Percentiles rank a stretch among this genome's conserved stretches.
These are phyloP conservation scores for Saitozyma podzolica DNA, from an alignment of 768 basidiomycete species.

Conservation along the genomic window DNA sequence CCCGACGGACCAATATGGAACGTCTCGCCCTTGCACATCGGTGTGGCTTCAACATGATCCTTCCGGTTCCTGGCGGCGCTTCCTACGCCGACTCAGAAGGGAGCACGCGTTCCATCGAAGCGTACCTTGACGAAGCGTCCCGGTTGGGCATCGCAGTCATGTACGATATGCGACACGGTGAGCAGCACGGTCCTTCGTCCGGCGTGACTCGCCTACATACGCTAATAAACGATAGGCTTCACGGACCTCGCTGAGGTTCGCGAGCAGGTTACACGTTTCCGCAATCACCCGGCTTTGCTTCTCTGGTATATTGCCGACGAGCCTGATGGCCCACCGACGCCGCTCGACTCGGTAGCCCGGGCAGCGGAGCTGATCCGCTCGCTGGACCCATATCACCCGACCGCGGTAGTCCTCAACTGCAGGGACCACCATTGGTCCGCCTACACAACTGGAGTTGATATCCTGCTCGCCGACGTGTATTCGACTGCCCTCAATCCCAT, in stretches of 20 bases:
- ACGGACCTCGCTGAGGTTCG: conserved; percentile 65
- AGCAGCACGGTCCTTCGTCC: conserved; percentile 1
- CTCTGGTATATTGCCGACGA: conserved; percentile 69
- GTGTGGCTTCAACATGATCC: conserved; percentile 60
- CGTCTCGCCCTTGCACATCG: conserved; percentile 14
- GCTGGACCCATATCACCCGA: conserved; percentile 62
- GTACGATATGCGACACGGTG: conserved; percentile 67
- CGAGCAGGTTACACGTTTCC: conserved; percentile 69
- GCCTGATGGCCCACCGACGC: conserved; percentile 58
- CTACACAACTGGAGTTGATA: conserved; percentile 64
- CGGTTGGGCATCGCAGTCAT: conserved; percentile 52
- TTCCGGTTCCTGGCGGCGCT: conserved; percentile 61
- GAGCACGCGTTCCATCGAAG: conserved; percentile 3
- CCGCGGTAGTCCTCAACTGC: conserved; percentile 65
- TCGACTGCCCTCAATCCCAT: conserved; percentile 39
- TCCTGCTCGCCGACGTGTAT: conserved; percentile 49
- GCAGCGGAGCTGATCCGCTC: conserved; percentile 59
- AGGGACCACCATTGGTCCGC: conserved; percentile 65
- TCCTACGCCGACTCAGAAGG: conserved; percentile 11
- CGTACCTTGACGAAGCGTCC: conserved; percentile 63
- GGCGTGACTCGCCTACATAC: too few relatives aligned
- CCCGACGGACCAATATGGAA: conserved; percentile 7
- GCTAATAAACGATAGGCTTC: conserved; percentile 57
- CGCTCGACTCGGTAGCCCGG: conserved; percentile 61
- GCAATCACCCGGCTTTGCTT: conserved; percentile 67